These are phyloP conservation scores for Podila clonocystis DNA, from an alignment of 192 early-diverging fungal genomes.

Conservation along the genomic window DNA sequence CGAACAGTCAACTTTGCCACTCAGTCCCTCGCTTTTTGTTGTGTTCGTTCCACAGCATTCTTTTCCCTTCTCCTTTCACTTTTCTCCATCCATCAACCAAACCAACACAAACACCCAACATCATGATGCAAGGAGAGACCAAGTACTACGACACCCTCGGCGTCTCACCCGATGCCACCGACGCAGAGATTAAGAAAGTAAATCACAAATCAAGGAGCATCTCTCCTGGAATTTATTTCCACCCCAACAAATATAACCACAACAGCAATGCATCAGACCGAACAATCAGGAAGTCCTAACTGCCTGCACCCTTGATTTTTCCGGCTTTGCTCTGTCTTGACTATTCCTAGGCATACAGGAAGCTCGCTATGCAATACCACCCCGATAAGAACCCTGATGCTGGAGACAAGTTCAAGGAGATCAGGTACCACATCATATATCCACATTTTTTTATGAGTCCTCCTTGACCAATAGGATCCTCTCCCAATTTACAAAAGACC, in stretches of 20 bases:
- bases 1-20: not conserved
- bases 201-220: not conserved
- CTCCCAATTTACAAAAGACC: not conserved
- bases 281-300: not conserved
- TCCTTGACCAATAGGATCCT: conserved; percentile 2
- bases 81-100: not conserved
- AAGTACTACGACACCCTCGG: conserved; percentile 78
- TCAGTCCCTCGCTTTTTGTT: not conserved
- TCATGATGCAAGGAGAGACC: conserved; percentile 45
- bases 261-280: not conserved
- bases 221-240: not conserved
- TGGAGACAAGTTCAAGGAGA: conserved; percentile 87
- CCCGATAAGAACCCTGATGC: conserved; percentile 85
- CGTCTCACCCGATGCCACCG: conserved; percentile 55
- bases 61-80: not conserved
- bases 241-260: not conserved
- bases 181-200: conserved; percentile 61
- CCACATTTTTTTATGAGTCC: not conserved
- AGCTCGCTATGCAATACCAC: conserved; percentile 78
- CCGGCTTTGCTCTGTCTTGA: not conserved
- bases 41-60: not conserved
- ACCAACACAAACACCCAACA: not conserved
- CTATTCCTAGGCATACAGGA: conserved; percentile 60
- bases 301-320: not conserved
- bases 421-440: conserved; percentile 55